These are phyloP conservation scores for Phalaenopsis equestris DNA, from an alignment of 106 monocot species.

Conservation along the genomic window DNA sequence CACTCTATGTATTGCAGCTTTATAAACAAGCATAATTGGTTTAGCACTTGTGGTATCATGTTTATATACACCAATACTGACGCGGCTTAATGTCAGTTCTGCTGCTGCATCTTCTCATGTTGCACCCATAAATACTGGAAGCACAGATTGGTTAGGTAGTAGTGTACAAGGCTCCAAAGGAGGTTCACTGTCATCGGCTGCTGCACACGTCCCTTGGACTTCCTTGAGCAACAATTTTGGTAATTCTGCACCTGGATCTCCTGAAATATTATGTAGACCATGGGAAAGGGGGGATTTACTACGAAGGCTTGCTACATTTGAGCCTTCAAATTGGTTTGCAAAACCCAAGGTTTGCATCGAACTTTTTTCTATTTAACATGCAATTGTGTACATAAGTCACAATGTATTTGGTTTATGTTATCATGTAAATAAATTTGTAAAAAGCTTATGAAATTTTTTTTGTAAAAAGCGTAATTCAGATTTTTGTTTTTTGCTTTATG, in stretches of 20 bases:
- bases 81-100: constrained; percentile 54
- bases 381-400: neutral
- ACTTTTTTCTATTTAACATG: neutral
- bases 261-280: constrained; percentile 67
- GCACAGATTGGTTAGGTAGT: constrained; percentile 72
- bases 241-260: constrained; percentile 50
- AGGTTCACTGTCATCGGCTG: constrained; percentile 45
- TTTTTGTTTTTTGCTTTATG: neutral
- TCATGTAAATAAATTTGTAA: neutral
- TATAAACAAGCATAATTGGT: neutral
- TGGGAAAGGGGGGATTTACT: constrained; percentile 98
- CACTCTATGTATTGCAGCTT: neutral
- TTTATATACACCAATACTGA: neutral
- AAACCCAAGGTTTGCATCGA: constrained; percentile 63
- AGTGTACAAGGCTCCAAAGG: constrained; percentile 66
- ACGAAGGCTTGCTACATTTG: constrained; percentile 86
- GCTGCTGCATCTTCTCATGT: constrained; percentile 88
- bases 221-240: constrained; percentile 67
- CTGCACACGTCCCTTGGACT: constrained; percentile 33
- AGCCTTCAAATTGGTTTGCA: constrained; percentile 70
- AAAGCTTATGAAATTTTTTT: neutral
- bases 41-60: neutral
- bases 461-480: neutral
- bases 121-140: constrained; percentile 51
- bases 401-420: neutral